Evolutionary conservation across 345 rosid species (phyloP), one percentile per base, ranked within the genome.

Genomic region (Zanthoxylum bungeanum): DNA sequence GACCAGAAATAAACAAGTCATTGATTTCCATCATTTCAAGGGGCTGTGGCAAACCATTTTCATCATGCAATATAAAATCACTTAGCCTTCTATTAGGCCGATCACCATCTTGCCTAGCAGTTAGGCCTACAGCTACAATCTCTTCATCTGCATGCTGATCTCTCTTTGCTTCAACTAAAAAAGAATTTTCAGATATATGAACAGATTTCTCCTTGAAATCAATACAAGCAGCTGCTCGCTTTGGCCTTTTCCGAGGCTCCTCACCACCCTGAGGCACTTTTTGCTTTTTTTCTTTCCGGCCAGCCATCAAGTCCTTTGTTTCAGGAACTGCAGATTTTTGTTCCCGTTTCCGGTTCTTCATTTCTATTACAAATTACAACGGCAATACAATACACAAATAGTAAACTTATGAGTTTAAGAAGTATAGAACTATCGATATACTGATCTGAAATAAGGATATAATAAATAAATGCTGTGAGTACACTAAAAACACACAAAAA

Each of bases 221-320:
- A 5, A 78, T 68, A 68, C 92, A 85, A 7, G 98, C 97, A 4
- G 96, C 98, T 60, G 91, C 90, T 31, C 98, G 80, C 88, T 27
- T 89, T 0, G 93, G 94, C 69, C 88, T 83, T 81, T 78, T 88
- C 25, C 49, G 56, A 11, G 60, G 58, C 16, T 71, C 51, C 24
- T 81, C 82, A 6, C 40, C 53, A 60, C 30, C 73, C 60, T 78
- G 80, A 4, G 81, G 55, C 37, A 70, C 40, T 22, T 21, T 55
- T 73, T 83, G 73, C 79, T 86, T 83, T 78, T 75, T 81, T 24
- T 42, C 77, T 33, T n/a, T 60, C 17, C 50, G 73, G 60, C 47
- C 64, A 53, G 27, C 22, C 30, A 27, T 68, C 5, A 59, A 58
- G 66, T 73, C 60, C 50, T 76, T 81, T 25, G 58, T 25, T 52